A percentile compares a stretch with the other conserved stretches of the same genome.
Conservation (phyloP, 2,329 filamentous ascomycete genomes). For the Sporothrix luriei region DNA sequence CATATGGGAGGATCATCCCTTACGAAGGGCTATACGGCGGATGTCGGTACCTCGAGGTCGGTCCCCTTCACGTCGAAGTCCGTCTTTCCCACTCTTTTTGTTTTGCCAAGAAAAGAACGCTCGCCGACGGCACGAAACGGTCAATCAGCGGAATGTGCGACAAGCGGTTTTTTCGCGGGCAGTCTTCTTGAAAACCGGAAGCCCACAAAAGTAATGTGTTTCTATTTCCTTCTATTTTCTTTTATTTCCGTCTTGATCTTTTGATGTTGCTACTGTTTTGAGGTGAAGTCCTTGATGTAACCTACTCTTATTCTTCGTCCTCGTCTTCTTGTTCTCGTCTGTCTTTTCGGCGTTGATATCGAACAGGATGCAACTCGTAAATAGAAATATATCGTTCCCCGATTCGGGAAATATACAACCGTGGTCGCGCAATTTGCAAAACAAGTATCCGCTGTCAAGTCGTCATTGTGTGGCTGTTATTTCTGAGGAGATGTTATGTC, state of each 20-base stretch:
- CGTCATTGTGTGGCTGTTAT: no score
- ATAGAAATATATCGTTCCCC: not conserved
- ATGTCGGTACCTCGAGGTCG: not conserved
- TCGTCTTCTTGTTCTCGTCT: not conserved
- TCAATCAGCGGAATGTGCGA: constrained; percentile 14
- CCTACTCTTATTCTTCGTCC: not conserved
- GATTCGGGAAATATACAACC: constrained; percentile 7
- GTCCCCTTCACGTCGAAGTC: not conserved
- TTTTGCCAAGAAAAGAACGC: not conserved
- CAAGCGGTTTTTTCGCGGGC: not conserved
- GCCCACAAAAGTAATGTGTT: constrained; percentile 29
- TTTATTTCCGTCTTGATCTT: not conserved
- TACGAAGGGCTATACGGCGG: constrained; percentile 2
- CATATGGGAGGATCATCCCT: not conserved
- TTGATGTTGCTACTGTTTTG: not conserved
- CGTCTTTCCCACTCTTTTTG: not conserved
- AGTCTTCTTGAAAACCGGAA: not conserved
- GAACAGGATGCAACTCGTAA: not conserved
- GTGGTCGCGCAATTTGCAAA: no score
- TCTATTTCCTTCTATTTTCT: not conserved
- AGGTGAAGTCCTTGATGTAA: not conserved
- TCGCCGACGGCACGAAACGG: constrained; percentile 12
- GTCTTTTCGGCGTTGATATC: not conserved
- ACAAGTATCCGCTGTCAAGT: no score
- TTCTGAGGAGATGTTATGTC: no score